phyloP scores from a whole-genome alignment of 2,329 filamentous ascomycete species.

The Xylaria sp. region DNA sequence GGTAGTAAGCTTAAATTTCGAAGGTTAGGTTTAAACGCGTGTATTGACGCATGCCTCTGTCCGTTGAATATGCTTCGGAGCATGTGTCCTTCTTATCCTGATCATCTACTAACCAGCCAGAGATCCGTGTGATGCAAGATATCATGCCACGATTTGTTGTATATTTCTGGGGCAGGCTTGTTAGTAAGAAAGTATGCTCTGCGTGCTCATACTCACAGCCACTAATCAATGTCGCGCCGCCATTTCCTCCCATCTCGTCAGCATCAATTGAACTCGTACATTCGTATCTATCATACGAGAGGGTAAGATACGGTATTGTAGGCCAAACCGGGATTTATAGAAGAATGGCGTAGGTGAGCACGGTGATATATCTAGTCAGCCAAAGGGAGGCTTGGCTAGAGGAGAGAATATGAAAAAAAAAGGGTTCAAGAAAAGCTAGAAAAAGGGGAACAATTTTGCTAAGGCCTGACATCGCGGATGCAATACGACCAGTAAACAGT shows the following conservation, averaged over 20 bases:
- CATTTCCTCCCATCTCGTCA: slow-evolving; percentile 21
- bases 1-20: neutral
- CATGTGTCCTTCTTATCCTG: neutral
- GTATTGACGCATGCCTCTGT: neutral
- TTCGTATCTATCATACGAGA: slow-evolving; percentile 3
- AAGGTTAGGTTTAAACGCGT: neutral
- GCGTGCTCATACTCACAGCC: neutral
- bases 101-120: neutral
- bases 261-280: slow-evolving; percentile 26
- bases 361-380: too few relatives aligned
- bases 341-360: too few relatives aligned
- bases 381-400: too few relatives aligned
- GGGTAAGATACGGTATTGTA: slow-evolving; percentile 21
- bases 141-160: neutral
- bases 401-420: too few relatives aligned
- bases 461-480: too few relatives aligned
- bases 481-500: neutral
- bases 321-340: neutral
- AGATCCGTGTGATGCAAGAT: neutral
- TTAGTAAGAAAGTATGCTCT: too few relatives aligned
- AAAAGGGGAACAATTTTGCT: neutral
- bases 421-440: too few relatives aligned
- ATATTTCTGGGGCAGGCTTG: neutral
- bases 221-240: neutral
- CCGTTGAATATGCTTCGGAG: neutral